A percentile compares a stretch with the other conserved stretches of the same genome.
phyloP scores from a whole-genome alignment of 2,329 filamentous ascomycete genomes.

The Tolypocladium pustulatum region DNA sequence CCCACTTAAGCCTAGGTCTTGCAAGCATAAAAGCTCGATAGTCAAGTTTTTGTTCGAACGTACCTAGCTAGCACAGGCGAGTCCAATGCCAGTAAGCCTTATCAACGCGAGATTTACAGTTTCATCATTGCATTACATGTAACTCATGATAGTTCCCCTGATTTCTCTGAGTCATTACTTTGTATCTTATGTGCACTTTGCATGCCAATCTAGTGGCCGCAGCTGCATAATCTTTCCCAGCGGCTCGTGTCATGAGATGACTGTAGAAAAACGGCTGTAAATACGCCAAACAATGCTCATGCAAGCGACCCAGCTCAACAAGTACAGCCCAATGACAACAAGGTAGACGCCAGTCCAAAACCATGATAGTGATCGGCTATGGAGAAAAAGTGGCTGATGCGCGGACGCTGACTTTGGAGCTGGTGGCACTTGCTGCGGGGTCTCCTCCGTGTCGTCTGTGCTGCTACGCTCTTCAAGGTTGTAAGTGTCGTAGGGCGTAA shows the following conservation, averaged over 20 bases:
- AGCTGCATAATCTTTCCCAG: background rate
- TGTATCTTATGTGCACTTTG: background rate
- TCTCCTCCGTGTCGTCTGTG: background rate
- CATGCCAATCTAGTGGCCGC: background rate
- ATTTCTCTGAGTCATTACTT: background rate
- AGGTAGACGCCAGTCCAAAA: background rate
- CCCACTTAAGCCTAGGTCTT: background rate
- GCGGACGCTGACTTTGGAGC: background rate
- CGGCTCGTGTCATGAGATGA: background rate
- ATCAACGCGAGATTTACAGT: background rate
- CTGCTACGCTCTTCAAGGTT: background rate
- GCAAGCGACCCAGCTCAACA: background rate
- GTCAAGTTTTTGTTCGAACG: background rate
- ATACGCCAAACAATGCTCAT: background rate
- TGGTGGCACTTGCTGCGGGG: background rate
- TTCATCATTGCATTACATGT: background rate
- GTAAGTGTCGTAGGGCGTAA: background rate
- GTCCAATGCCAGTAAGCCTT: background rate
- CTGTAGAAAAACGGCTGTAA: background rate
- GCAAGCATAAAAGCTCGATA: background rate
- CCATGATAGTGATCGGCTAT: background rate
- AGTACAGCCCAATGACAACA: background rate
- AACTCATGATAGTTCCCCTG: background rate
- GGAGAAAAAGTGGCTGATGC: background rate
- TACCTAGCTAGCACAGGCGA: background rate